phyloP scores from a whole-genome alignment of 1,284 basidiomycete genomes.

The Singerocomus inundabilis region DNA sequence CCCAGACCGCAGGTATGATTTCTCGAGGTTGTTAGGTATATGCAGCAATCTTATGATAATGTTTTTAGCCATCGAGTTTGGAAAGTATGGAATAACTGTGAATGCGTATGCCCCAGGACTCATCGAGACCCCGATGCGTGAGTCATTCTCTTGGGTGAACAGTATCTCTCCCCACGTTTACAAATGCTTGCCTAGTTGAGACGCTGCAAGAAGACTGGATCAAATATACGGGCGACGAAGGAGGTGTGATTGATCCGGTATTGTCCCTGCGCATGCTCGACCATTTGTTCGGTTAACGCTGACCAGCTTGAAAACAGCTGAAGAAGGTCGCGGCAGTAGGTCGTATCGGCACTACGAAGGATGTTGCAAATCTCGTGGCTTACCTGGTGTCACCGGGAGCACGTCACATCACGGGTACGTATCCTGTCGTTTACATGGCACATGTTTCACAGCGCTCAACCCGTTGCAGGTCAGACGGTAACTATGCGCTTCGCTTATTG shows the following conservation, averaged over 20 bases:
- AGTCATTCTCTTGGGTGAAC: not conserved
- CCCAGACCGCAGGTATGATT: slow-evolving; percentile 26
- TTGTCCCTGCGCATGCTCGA: not conserved
- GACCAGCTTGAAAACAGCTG: slow-evolving; percentile 12
- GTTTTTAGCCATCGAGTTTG: slow-evolving; percentile 39
- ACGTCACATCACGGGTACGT: slow-evolving; percentile 38
- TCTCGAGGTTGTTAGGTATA: not conserved
- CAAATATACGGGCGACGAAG: slow-evolving; percentile 14
- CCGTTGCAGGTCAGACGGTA: slow-evolving; percentile 29
- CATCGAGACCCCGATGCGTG: slow-evolving; percentile 37
- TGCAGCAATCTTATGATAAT: slow-evolving; percentile 2
- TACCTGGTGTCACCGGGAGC: slow-evolving; percentile 38
- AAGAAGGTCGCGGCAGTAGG: slow-evolving; percentile 19
- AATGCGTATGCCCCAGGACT: slow-evolving; percentile 52
- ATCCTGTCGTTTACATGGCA: not conserved
- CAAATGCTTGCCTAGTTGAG: slow-evolving; percentile 12
- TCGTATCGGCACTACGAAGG: slow-evolving; percentile 31
- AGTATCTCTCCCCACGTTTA: not conserved
- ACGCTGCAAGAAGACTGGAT: slow-evolving; percentile 17
- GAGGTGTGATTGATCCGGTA: slow-evolving; percentile 18
- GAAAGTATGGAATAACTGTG: slow-evolving; percentile 44
- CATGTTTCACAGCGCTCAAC: not conserved
- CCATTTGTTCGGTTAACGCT: not conserved
- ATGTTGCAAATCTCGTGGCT: slow-evolving; percentile 37
- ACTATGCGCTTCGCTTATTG: not conserved